These are phyloP conservation scores for Niebla homalea DNA, from an alignment of 495 filamentous ascomycete species.

Conservation along the genomic window DNA sequence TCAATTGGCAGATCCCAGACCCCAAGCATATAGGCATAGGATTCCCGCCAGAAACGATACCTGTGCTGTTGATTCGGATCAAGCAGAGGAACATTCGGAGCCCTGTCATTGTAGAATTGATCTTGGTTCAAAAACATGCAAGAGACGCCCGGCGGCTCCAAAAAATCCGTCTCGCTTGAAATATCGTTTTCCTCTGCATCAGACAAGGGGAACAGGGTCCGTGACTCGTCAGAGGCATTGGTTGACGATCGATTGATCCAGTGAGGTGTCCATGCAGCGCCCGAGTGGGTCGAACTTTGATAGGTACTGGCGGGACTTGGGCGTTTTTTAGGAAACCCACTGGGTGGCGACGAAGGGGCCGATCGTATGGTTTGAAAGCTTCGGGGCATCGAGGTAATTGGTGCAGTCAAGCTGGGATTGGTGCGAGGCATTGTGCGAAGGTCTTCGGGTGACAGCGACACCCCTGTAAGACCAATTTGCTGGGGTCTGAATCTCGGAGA, in stretches of 20 bases:
- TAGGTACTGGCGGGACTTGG: constrained; percentile 55
- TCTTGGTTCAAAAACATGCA: constrained; percentile 61
- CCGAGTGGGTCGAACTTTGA: constrained; percentile 42
- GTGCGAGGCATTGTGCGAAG: constrained; percentile 29
- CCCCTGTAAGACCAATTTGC: constrained; percentile 24
- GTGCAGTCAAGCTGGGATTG: constrained; percentile 47
- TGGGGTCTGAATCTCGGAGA: constrained; percentile 29
- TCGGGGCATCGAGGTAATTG: constrained; percentile 59
- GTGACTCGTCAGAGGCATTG: constrained; percentile 23
- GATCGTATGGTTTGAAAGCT: constrained; percentile 53
- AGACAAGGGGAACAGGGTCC: constrained; percentile 15
- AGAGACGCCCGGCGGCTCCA: constrained; percentile 33
- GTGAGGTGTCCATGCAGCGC: constrained; percentile 53
- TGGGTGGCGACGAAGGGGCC: constrained; percentile 58
- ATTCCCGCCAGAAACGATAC: constrained; percentile 58
- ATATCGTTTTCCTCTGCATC: constrained; percentile 34
- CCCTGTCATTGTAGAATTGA: constrained; percentile 66
- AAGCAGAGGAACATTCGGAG: constrained; percentile 52
- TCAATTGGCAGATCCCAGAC: constrained; percentile 69
- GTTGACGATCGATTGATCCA: constrained; percentile 35
- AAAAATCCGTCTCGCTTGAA: not conserved
- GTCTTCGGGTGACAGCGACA: constrained; percentile 62
- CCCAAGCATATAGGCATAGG: constrained; percentile 70
- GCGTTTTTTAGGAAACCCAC: constrained; percentile 39
- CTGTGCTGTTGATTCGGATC: constrained; percentile 45